Base-by-base conservation (phyloP, 2,329 filamentous ascomycete species). In the Aspergillus cejpii region DNA sequence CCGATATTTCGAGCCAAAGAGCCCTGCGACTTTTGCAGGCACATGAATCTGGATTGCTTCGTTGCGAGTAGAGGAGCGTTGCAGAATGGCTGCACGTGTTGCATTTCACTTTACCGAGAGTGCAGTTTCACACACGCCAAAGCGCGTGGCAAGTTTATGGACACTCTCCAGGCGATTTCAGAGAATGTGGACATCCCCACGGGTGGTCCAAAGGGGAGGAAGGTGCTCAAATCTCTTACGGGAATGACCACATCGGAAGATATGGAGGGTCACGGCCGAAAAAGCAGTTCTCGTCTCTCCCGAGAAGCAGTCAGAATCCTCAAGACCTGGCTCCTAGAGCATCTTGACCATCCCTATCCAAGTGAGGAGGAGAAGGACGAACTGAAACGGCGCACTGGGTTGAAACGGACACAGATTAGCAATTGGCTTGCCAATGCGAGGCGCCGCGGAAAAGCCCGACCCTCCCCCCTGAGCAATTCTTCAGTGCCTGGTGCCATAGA, bases 351-450 rank as follows among this genome's bases (percentile, higher is more conserved):
- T 56, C 90, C 89, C 0, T 96, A 95, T 61, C 89, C 90, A 4
- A 90, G 81, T 26, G 88, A 94, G 34, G 82, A 88, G 47, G 87
- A 95, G 61, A 94, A 91, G 60, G 85, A 89, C 53, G 77, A 80
- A 50, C 73, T 96, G 20, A 84, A 88, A 65, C 76, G 78, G 37
- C 78, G 85, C 56, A 95, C 89, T 1, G 87, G 88, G 6, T 74
- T 96, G 31, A 89, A 81, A 63, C 81, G 87, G 57, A 84, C 77
- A 11, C 90, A 96, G 60, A 91, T 95, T 56, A 84, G 83, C 8
- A 94, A 94, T 63, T 95, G 89, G 89, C 79, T 95, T 37, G 89
- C 89, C 47, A 95, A 95, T 65, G 88, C 88, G 45, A 81, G 89
- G 34, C 80, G 89, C 45, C 78, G 89, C 50, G 83, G 86, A 56